These are phyloP conservation scores for Chrysochromulina tobinii DNA, from an alignment of 78 protist genomes.

Conservation along the genomic window DNA sequence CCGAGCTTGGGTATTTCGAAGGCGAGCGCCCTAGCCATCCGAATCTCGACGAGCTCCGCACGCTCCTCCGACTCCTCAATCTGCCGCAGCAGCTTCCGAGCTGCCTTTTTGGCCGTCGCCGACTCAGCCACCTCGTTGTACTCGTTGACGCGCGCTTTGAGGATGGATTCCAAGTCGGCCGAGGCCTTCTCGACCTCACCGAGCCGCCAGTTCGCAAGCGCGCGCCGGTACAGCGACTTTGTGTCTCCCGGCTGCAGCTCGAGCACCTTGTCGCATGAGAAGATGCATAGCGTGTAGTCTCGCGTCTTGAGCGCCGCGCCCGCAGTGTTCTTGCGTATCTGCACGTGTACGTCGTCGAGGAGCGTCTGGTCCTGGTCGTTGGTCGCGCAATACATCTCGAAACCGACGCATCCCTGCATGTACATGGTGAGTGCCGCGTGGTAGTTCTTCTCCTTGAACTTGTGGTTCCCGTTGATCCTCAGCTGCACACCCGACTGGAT, in stretches of 20 bases:
- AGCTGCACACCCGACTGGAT: constrained; percentile 13
- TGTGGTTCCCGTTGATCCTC: constrained; percentile 6
- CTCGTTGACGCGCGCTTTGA: not conserved
- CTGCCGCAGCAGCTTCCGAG: not conserved
- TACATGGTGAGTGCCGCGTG: not conserved
- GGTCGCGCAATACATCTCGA: not conserved
- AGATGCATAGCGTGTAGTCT: not conserved
- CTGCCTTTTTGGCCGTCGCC: not conserved
- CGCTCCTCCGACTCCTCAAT: constrained; percentile 16
- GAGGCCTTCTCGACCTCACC: not conserved
- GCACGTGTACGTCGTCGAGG: not conserved
- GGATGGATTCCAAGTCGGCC: not conserved
- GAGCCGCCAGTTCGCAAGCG: not conserved
- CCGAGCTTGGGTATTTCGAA: not conserved
- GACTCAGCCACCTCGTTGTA: not conserved
- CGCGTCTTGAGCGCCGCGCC: constrained; percentile 14
- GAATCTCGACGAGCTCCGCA: not conserved
- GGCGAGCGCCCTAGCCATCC: not conserved
- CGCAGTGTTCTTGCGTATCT: not conserved
- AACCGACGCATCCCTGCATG: constrained; percentile 13
- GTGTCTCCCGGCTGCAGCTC: not conserved
- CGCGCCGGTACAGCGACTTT: constrained; percentile 21
- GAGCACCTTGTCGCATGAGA: not conserved
- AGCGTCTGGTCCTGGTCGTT: not conserved
- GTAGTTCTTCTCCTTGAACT: constrained; percentile 1